phyloP scores from a whole-genome alignment of 257 asterid species.

The Solanum rostratum region DNA sequence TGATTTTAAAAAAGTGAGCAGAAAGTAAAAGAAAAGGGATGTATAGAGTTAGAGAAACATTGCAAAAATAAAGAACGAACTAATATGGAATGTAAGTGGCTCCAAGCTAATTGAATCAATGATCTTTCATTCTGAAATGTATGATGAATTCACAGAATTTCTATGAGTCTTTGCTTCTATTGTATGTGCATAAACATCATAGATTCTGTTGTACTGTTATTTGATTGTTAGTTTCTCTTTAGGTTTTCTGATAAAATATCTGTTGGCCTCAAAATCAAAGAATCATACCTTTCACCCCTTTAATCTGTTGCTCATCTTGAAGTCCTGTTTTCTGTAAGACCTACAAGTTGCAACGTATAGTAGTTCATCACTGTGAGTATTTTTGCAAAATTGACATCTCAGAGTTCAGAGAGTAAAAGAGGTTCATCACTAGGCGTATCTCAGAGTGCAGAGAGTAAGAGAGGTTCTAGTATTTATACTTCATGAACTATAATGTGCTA shows the following conservation, averaged over 20 bases:
- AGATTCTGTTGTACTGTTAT: not conserved
- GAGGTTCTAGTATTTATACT: not conserved
- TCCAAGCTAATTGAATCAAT: not conserved
- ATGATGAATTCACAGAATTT: not conserved
- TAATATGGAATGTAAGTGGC: not conserved
- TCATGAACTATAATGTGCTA: not conserved
- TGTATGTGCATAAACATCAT: not conserved
- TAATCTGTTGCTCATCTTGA: conserved; percentile 28
- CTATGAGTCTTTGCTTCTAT: not conserved
- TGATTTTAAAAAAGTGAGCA: not conserved
- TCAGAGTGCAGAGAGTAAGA: not conserved
- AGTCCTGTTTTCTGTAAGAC: conserved; percentile 25
- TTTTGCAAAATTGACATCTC: not conserved
- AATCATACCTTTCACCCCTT: conserved; percentile 26
- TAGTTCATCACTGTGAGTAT: conserved; percentile 1
- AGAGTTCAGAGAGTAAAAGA: not conserved
- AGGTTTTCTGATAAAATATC: not conserved
- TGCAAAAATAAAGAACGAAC: not conserved
- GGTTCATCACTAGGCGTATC: not conserved
- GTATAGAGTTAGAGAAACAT: not conserved
- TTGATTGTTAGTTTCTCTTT: not conserved
- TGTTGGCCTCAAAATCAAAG: not conserved
- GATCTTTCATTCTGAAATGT: not conserved
- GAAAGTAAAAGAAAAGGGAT: not conserved
- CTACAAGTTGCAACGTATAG: conserved; percentile 23